Base-by-base conservation (phyloP, 2,329 filamentous ascomycete species). In the Exophiala dermatitidis region DNA sequence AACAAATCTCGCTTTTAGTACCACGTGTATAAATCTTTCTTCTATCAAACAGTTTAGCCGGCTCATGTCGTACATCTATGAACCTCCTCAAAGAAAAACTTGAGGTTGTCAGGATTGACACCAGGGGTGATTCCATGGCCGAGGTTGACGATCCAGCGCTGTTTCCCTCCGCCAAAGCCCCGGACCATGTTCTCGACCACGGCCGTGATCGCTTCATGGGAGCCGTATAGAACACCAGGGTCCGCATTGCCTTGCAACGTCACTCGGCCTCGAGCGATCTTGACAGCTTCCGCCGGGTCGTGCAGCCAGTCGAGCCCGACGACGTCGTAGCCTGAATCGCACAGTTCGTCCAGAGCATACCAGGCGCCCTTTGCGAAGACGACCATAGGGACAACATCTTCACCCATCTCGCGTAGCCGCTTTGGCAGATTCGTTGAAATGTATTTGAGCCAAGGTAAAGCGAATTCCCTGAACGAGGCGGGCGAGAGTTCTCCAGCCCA, bases 341-440 rank as follows among this genome's bases (percentile, higher is more conserved):
- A 96, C 19, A 93, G 80, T 32, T 87, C 83, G 63, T 96, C 88
- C 46, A 98, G 77, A 3, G 90, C 89, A 70, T 95, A 93, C 88
- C 93, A 97, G 7, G 93, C 91, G 7, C 93, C 93, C 75, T 98
- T 98, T 34, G 93, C 90, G 70, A 98, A 98, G 28, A 97, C 90
- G 3, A 90, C 94, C 90, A 97, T 96, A 2, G 93, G 93, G 2
- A 98, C 91, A 7, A 75, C 77, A 53, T 90, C 86, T 48, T 91
- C 72, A 0, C 84, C 83, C 66, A 94, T 77, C 67, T 88, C 85
- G 62, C 80, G 75, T 53, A 97, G 74, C 56, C 82, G 83, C 63
- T 75, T 77, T 1, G 91, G 91, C 2, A 98, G 78, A 62, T 90
- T 80, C 62, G 85, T 77, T 7, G 90, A 83, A 62, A 98, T 97